Percentiles rank a stretch among this genome's conserved stretches.
These are phyloP conservation scores for Calvatia gigantea DNA, from an alignment of 768 basidiomycete species.

Conservation along the genomic window DNA sequence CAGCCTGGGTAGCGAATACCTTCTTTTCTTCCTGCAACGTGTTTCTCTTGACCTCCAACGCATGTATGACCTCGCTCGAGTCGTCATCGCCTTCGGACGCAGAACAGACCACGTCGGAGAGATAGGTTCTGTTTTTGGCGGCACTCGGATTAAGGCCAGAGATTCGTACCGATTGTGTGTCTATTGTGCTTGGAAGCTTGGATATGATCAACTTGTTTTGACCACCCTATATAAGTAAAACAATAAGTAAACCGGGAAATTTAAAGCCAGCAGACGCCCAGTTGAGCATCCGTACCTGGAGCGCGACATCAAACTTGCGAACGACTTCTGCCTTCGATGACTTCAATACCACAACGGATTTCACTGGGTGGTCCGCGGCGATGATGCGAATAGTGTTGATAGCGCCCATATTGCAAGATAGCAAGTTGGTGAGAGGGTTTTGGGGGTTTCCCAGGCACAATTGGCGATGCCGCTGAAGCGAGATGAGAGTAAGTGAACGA, in stretches of 20 bases:
- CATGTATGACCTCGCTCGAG: slow-evolving; percentile 29
- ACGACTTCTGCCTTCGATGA: slow-evolving; percentile 54
- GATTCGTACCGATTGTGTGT: slow-evolving; percentile 50
- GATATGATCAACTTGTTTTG: slow-evolving; percentile 48
- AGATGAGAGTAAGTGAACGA: too few species aligned
- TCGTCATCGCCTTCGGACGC: slow-evolving; percentile 23
- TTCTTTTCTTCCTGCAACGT: slow-evolving; percentile 34
- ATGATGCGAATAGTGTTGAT: slow-evolving; percentile 16
- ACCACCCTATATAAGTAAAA: slow-evolving; percentile 36
- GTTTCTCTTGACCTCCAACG: slow-evolving; percentile 31
- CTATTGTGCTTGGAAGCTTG: slow-evolving; percentile 46
- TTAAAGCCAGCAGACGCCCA: not conserved
- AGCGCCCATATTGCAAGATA: slow-evolving; percentile 13
- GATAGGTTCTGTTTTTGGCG: slow-evolving; percentile 26
- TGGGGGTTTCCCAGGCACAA: too few species aligned
- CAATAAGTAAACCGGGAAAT: not conserved
- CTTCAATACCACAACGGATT: slow-evolving; percentile 56
- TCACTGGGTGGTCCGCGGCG: slow-evolving; percentile 43
- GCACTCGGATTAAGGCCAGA: slow-evolving; percentile 38
- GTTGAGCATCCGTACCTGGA: slow-evolving; percentile 42
- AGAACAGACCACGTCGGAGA: slow-evolving; percentile 56
- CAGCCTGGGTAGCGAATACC: slow-evolving; percentile 37
- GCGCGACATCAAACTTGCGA: slow-evolving; percentile 42
- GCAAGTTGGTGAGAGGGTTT: too few species aligned
- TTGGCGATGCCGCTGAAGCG: too few species aligned